Evolutionary conservation across 371 early-diverging fungal species (phyloP).

Genomic region (Rhizopus stolonifer): DNA sequence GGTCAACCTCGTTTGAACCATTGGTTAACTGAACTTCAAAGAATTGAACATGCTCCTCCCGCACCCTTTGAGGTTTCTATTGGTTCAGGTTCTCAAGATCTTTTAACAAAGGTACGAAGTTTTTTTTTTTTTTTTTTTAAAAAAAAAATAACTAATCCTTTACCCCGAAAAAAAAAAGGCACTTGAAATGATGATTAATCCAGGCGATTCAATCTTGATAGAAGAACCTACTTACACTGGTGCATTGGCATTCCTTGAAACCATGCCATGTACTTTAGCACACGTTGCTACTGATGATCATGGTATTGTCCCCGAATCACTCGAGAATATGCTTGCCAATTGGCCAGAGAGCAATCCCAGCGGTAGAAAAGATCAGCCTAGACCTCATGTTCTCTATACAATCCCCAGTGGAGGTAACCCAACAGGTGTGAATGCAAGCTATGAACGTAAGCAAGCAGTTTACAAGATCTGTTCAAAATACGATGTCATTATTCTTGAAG

Average conservation of each 20-base stretch:
- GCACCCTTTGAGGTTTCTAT: conserved; percentile 61
- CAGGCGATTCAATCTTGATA: conserved; percentile 67
- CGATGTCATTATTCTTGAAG: conserved; percentile 71
- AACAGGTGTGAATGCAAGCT: conserved; percentile 61
- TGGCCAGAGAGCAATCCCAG: conserved; percentile 45
- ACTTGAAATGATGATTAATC: conserved; percentile 68
- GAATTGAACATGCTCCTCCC: conserved; percentile 60
- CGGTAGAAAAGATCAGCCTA: conserved; percentile 36
- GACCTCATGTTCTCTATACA: conserved; percentile 51
- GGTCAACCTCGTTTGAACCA: too few species aligned
- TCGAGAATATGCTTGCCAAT: conserved; percentile 46
- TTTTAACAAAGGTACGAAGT: conserved; percentile 61
- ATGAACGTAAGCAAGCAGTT: conserved; percentile 64
- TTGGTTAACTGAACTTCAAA: conserved; percentile 68
- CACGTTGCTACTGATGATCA: conserved; percentile 55
- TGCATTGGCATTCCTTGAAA: conserved; percentile 67
- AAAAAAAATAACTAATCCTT: not conserved
- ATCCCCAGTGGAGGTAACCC: conserved; percentile 82
- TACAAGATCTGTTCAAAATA: conserved; percentile 60
- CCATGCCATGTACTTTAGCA: conserved; percentile 63
- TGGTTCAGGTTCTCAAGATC: conserved; percentile 79
- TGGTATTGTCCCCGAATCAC: conserved; percentile 54
- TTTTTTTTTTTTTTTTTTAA: too few species aligned
- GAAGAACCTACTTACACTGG: conserved; percentile 82
- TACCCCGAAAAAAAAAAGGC: conserved; percentile 38